Evolutionary conservation across 768 basidiomycete genomes (phyloP).

Genomic region (Pleurotus cornucopiae): DNA sequence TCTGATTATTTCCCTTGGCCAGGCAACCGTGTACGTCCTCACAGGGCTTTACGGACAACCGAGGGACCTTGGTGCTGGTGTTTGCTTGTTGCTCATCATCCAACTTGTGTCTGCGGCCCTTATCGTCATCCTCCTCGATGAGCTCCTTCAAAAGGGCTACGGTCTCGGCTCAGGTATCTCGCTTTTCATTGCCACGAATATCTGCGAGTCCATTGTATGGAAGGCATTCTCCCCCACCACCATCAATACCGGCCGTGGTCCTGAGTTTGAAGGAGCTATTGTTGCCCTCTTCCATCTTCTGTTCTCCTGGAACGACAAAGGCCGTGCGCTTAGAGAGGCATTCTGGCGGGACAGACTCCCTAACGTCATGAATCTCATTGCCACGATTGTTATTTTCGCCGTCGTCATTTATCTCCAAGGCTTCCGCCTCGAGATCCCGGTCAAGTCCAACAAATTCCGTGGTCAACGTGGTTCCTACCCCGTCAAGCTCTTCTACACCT

Average conservation of each 20-base stretch:
- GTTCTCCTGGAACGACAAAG: conserved; percentile 98
- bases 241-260: conserved; percentile 95
- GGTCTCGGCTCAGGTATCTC: conserved; percentile 98
- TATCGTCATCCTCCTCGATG: conserved; percentile 97
- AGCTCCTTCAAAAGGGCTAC: conserved; percentile 98
- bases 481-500: conserved; percentile 97
- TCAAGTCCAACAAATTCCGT: conserved; percentile 93
- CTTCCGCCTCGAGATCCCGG: conserved; percentile 97
- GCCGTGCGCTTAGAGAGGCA: conserved; percentile 92
- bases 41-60: conserved; percentile 97
- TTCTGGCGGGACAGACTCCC: conserved; percentile 97
- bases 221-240: conserved; percentile 99
- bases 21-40: conserved; percentile 94
- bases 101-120: conserved; percentile 92
- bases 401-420: conserved; percentile 98
- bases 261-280: conserved; percentile 97
- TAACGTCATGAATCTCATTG: conserved; percentile 96
- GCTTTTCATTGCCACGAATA: conserved; percentile 99
- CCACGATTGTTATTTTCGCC: conserved; percentile 88
- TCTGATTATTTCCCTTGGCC: conserved; percentile 92
- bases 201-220: conserved; percentile 99
- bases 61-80: conserved; percentile 88
- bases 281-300: conserved; percentile 95
- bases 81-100: conserved; percentile 94
- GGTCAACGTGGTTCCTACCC: conserved; percentile 97